Conservation (phyloP, 441 rosid species). For the Pelargonium fulgidum region DNA sequence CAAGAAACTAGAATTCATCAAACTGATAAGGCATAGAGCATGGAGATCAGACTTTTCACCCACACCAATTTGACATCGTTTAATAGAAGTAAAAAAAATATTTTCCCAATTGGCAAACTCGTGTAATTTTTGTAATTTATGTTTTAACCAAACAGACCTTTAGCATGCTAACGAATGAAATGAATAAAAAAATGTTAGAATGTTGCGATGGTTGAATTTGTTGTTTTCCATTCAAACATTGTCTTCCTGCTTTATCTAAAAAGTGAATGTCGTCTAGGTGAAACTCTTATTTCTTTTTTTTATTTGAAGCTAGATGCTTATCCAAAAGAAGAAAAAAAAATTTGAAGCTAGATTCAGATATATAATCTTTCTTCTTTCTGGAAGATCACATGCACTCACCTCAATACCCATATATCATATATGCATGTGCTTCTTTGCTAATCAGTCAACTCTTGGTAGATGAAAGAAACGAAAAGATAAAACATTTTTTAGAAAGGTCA, state of each 20-base stretch:
- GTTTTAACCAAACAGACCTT: no score
- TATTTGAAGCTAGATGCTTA: not conserved
- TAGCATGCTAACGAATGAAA: no score
- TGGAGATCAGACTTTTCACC: not conserved
- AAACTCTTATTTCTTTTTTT: not conserved
- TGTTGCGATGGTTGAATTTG: no score
- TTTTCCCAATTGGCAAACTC: no score
- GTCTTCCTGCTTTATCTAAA: no score
- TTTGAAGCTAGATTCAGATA: not conserved
- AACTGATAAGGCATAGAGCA: not conserved
- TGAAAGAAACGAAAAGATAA: not conserved
- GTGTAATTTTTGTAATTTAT: no score
- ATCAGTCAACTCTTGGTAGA: not conserved
- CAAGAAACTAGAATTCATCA: not conserved
- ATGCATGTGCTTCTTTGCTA: not conserved
- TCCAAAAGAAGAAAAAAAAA: no score
- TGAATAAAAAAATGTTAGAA: no score
- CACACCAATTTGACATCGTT: not conserved
- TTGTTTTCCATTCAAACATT: no score
- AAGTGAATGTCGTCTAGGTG: no score
- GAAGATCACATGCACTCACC: not conserved
- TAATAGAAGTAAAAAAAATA: no score
- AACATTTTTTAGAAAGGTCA: not conserved
- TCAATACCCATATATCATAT: not conserved
- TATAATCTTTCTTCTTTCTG: not conserved